Conservation (phyloP, 2,329 filamentous ascomycete species). For the Penicillium vulpinum region DNA sequence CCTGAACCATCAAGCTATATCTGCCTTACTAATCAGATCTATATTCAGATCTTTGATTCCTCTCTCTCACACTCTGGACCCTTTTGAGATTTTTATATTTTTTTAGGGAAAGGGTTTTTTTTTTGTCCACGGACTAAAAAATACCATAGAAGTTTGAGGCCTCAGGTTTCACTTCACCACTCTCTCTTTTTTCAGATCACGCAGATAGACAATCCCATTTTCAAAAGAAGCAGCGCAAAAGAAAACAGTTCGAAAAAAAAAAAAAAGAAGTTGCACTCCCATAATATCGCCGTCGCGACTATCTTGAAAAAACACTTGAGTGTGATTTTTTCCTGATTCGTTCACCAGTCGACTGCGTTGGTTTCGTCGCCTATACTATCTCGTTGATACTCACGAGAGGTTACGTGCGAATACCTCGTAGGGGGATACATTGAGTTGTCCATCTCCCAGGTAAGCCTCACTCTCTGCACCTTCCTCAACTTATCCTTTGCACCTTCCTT, state of each 20-base stretch:
- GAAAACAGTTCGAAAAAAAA: conserved; percentile 16
- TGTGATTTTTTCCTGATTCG: conserved; percentile 36
- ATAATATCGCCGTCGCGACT: conserved; percentile 16
- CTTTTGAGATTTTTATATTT: conserved; percentile 3
- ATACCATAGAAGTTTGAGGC: conserved; percentile 5
- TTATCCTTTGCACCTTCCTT: not conserved
- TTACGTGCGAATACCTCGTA: conserved; percentile 25
- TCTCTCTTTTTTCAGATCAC: conserved; percentile 28
- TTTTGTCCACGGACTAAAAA: conserved; percentile 5
- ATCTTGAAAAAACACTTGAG: conserved; percentile 38
- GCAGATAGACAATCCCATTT: conserved; percentile 30
- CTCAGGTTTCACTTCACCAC: conserved; percentile 21
- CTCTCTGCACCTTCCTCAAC: too few species aligned
- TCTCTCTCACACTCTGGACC: conserved; percentile 3
- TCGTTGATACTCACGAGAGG: conserved; percentile 11
- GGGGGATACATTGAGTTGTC: conserved; percentile 98
- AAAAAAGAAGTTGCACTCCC: conserved; percentile 19
- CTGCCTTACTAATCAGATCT: conserved; percentile 25
- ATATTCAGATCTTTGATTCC: conserved; percentile 9
- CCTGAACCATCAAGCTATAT: too few species aligned
- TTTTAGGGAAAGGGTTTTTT: conserved; percentile 3
- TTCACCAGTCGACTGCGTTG: conserved; percentile 9
- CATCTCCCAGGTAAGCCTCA: conserved; percentile 70
- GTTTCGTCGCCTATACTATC: conserved; percentile 12
- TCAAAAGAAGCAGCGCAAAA: conserved; percentile 15